Conservation (phyloP, 1,284 basidiomycete genomes). For the Jaminaea rosea region DNA sequence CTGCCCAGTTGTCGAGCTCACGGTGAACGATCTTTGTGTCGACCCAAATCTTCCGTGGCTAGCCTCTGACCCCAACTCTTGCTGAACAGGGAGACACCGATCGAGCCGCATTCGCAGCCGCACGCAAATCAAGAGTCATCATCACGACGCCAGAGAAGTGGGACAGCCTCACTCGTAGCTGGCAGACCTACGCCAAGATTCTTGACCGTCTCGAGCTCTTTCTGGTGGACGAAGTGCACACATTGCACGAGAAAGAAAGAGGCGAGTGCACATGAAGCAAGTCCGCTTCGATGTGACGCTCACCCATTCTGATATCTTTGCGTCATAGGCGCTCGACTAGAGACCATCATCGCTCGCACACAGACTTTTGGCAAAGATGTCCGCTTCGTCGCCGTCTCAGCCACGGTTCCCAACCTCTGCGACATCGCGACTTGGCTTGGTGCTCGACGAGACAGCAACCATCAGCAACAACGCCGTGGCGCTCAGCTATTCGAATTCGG, state of each 20-base stretch:
- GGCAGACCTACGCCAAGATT: conserved; percentile 27
- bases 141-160: conserved; percentile 53
- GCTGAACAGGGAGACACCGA: conserved; percentile 4
- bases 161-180: conserved; percentile 20
- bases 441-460: conserved; percentile 9
- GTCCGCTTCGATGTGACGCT: background rate
- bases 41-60: too few relatives aligned
- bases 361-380: conserved; percentile 57
- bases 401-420: conserved; percentile 83
- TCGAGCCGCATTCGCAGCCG: conserved; percentile 2
- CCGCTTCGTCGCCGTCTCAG: conserved; percentile 79
- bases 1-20: conserved; percentile 69
- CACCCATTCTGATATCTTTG: background rate
- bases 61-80: too few relatives aligned
- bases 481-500: conserved; percentile 27
- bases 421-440: conserved; percentile 87
- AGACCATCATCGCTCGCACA: conserved; percentile 90
- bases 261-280: too few relatives aligned
- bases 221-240: conserved; percentile 83
- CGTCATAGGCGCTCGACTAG: conserved; percentile 54
- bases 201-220: conserved; percentile 49
- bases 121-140: conserved; percentile 42
- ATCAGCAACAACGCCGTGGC: background rate
- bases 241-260: conserved; percentile 77
- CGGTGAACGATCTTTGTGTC: too few relatives aligned